A percentile compares a stretch with the other conserved stretches of the same genome.
Evolutionary conservation across 192 early-diverging fungal species (phyloP).

Genomic region (Coemansia umbellata): DNA sequence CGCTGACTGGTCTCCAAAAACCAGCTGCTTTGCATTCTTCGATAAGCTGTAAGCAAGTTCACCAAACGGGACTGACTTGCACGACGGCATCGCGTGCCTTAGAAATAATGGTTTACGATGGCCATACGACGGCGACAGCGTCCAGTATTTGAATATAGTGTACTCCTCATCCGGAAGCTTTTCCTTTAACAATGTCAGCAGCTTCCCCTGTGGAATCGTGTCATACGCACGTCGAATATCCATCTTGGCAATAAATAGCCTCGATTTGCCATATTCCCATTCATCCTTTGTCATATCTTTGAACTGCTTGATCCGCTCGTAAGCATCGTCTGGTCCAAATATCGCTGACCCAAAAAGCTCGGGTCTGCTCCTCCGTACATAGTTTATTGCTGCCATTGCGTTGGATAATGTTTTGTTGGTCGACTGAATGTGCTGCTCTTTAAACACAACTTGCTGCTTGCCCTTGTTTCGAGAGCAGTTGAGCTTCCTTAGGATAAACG

Average conservation of each 20-base stretch:
- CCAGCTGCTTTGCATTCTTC: constrained; percentile 49
- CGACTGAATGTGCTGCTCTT: constrained; percentile 12
- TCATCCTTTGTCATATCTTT: constrained; percentile 9
- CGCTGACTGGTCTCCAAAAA: constrained; percentile 71
- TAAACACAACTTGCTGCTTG: constrained; percentile 7
- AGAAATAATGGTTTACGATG: constrained; percentile 17
- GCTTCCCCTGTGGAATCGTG: constrained; percentile 69
- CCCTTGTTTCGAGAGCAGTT: not conserved
- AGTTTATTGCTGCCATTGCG: constrained; percentile 28
- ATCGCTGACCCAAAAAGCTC: constrained; percentile 40
- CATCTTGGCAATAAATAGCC: constrained; percentile 74
- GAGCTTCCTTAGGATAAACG: constrained; percentile 5
- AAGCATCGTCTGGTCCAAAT: constrained; percentile 49
- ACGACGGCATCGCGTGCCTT: constrained; percentile 24
- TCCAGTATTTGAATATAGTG: constrained; percentile 61
- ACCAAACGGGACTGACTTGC: constrained; percentile 45
- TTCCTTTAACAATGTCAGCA: constrained; percentile 33
- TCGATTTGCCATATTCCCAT: not conserved
- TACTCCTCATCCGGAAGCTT: constrained; percentile 58
- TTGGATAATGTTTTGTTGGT: constrained; percentile 15
- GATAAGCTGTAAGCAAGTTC: constrained; percentile 51
- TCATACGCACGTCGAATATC: constrained; percentile 80
- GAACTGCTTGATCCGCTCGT: constrained; percentile 38
- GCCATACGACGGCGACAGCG: constrained; percentile 40
- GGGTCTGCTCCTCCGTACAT: constrained; percentile 10